Evolutionary conservation across 176 grass and related monocot species (phyloP), one percentile per base, ranked within the genome.

Genomic region (Oryza australiensis): DNA sequence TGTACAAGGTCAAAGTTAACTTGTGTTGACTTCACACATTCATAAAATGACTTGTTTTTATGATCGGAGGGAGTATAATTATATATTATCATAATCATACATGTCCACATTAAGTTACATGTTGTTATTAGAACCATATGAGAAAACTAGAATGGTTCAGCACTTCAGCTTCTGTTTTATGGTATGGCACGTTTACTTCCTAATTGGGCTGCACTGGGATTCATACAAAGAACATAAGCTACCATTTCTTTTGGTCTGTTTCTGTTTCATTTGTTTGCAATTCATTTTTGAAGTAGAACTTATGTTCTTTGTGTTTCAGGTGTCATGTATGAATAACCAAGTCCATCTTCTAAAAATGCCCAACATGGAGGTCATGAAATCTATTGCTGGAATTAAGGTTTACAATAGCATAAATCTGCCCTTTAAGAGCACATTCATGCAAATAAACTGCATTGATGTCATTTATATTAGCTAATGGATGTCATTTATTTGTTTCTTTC

Each of bases 351-450:
- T 99, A 72, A 89, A 88, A 87, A 94, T 99, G 96, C 96, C 96
- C 70, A 93, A 91, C 73, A 95, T 99, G 96, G 93, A 93, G 29
- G 88, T 95, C 59, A 82, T 83, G n/a, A 99, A 88, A 75, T 92
- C 93, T 23, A 90, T 99, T 66, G 62, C 90, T 49, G 96, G 96
- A 85, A 95, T 99, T 76, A 99, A 95, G 96, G 90, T 99, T 83
- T 88, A 84, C 68, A 69, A 82, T 66, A 71, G 77, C n/a, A 24
- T 68, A 64, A 18, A 79, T 65, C 20, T 37, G 37, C 16, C 34
- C 27, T 49, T 35, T 57, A 27, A 53, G 15, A 40, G 14, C 64
- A 33, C 40, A 45, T 70, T 42, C 40, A 45, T 72, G 4, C 40
- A 33, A 23, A 32, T 33, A 72, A 27, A 83, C 59, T 67, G 20